Evolutionary conservation across 192 early-diverging fungal genomes (phyloP).

Genomic region (Entophlyctis helioformis): DNA sequence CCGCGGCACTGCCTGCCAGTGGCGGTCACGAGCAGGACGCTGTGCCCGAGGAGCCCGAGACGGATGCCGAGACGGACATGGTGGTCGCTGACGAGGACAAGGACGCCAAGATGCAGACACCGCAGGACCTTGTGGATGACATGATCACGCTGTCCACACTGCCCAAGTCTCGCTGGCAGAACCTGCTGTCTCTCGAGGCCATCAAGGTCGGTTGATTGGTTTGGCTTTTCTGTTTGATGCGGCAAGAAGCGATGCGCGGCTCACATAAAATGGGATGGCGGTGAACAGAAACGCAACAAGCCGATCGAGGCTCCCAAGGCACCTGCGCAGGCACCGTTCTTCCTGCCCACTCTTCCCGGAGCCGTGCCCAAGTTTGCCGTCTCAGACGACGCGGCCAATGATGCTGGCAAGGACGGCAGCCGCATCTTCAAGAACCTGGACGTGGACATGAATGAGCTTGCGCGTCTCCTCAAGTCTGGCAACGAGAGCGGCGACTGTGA

Average conservation of each 20-base stretch:
- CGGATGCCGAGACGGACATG: too few relatives aligned
- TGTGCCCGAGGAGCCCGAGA: too few relatives aligned
- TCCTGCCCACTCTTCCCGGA: conserved; percentile 71
- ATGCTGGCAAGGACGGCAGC: conserved; percentile 17
- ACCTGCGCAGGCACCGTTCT: conserved; percentile 88
- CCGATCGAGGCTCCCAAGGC: conserved; percentile 78
- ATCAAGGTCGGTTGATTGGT: conserved; percentile 51
- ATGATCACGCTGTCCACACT: conserved; percentile 78
- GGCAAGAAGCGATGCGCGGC: neutral
- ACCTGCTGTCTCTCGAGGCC: conserved; percentile 72
- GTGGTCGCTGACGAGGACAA: conserved; percentile 5
- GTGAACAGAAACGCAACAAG: conserved; percentile 66
- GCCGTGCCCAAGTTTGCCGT: conserved; percentile 55
- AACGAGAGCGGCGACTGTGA: conserved; percentile 19
- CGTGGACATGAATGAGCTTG: conserved; percentile 51
- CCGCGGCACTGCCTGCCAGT: conserved; percentile 51
- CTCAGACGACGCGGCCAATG: conserved; percentile 15
- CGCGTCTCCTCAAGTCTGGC: conserved; percentile 37
- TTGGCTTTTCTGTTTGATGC: neutral
- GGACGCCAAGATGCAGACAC: conserved; percentile 1
- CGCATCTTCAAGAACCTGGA: conserved; percentile 34
- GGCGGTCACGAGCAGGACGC: too few relatives aligned
- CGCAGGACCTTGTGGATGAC: conserved; percentile 34
- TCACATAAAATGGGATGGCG: neutral
- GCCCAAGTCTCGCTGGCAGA: conserved; percentile 84